Conservation (phyloP, 2,329 filamentous ascomycete genomes). For the Aspergillus udagawae region DNA sequence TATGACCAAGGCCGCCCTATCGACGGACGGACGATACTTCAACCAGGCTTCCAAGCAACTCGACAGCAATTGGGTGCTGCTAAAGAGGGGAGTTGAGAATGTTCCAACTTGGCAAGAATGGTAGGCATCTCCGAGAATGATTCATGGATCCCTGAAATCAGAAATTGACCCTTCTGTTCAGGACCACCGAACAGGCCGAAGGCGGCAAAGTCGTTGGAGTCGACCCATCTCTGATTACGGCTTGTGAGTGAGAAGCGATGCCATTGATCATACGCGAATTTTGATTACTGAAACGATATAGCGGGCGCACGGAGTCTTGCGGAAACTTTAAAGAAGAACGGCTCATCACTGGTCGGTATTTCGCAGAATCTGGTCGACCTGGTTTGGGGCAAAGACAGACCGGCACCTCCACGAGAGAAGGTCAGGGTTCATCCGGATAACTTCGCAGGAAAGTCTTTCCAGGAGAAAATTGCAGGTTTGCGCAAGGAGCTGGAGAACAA, state of each 20-base stretch:
- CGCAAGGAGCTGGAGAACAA: constrained; percentile 90
- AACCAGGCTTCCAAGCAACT: constrained; percentile 91
- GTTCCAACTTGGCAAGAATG: constrained; percentile 98
- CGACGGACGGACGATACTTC: constrained; percentile 96
- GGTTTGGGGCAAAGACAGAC: constrained; percentile 76
- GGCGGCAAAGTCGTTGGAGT: constrained; percentile 86
- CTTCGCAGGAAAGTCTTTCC: constrained; percentile 77
- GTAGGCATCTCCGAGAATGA: constrained; percentile 43
- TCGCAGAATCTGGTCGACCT: constrained; percentile 82
- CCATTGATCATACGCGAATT: not conserved
- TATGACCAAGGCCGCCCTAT: constrained; percentile 77
- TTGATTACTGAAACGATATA: constrained; percentile 19
- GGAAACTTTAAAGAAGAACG: constrained; percentile 83
- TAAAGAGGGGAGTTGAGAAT: constrained; percentile 91
- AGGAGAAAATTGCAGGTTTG: constrained; percentile 77
- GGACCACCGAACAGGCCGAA: constrained; percentile 74
- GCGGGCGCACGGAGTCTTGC: constrained; percentile 69
- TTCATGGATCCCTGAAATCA: not conserved
- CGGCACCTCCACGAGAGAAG: constrained; percentile 69
- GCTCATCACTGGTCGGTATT: constrained; percentile 69
- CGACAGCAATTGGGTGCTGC: constrained; percentile 81
- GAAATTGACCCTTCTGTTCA: constrained; percentile 24
- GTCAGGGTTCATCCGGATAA: constrained; percentile 68
- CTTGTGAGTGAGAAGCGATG: constrained; percentile 38
- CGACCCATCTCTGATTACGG: constrained; percentile 82